Evolutionary conservation across 148 eudicot genomes (phyloP).

Genomic region (Nepenthes gracilis): DNA sequence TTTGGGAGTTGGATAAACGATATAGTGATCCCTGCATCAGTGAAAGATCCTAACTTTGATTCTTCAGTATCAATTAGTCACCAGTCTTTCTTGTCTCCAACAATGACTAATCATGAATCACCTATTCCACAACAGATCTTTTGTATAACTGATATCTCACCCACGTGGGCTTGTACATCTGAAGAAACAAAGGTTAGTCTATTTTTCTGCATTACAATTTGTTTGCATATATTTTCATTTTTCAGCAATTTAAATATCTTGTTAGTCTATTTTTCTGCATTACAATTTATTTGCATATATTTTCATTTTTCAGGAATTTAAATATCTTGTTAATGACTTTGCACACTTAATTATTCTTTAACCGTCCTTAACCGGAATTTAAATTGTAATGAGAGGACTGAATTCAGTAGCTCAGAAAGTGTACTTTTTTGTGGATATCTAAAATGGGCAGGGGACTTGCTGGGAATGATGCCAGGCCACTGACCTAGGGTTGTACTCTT

Average conservation of each 20-base stretch:
- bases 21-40: constrained; percentile 42
- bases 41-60: constrained; percentile 29
- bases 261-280: constrained; percentile 17
- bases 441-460: too few species aligned
- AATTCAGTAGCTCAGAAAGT: too few species aligned
- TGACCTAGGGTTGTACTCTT: too few species aligned
- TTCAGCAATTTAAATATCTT: not conserved
- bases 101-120: constrained; percentile 14
- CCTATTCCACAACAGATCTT: constrained; percentile 42
- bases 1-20: constrained; percentile 67
- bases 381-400: too few species aligned
- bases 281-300: not conserved
- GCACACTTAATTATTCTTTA: not conserved
- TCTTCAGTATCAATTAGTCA: constrained; percentile 28
- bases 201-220: not conserved
- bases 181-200: constrained; percentile 79
- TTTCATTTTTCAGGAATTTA: not conserved
- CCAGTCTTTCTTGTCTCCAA: constrained; percentile 25
- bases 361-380: too few species aligned
- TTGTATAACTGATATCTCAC: constrained; percentile 68
- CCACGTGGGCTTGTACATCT: constrained; percentile 55
- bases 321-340: not conserved
- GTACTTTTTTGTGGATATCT: too few species aligned
- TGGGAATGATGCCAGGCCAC: too few species aligned
- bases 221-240: not conserved